phyloP scores from a whole-genome alignment of 371 early-diverging fungal genomes.

The Mucor plumbeus region DNA sequence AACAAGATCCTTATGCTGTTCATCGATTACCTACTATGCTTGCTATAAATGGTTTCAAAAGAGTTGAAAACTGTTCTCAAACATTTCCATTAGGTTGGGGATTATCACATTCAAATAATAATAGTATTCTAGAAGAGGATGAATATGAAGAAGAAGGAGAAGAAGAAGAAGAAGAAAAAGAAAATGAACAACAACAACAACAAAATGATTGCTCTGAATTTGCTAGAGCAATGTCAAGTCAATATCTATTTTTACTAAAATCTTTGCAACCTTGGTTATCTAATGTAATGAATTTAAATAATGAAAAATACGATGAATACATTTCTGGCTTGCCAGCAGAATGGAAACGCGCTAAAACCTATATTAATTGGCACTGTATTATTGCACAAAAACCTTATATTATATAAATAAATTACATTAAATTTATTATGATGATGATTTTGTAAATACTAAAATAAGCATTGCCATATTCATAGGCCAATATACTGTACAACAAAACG shows the following conservation, averaged over 20 bases:
- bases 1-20: constrained; percentile 54
- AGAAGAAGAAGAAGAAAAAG: constrained; percentile 12
- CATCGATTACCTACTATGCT: constrained; percentile 52
- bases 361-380: constrained; percentile 52
- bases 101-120: constrained; percentile 11
- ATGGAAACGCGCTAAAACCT: constrained; percentile 45
- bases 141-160: constrained; percentile 5
- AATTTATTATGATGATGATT: constrained; percentile 7
- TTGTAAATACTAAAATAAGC: constrained; percentile 46
- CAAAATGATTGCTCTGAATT: constrained; percentile 29
- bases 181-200: neutral
- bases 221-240: constrained; percentile 41
- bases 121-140: constrained; percentile 10
- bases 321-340: constrained; percentile 42
- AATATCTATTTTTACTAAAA: constrained; percentile 38
- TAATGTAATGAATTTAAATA: constrained; percentile 32
- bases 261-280: constrained; percentile 50
- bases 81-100: constrained; percentile 54
- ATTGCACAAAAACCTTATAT: constrained; percentile 49
- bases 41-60: constrained; percentile 42
- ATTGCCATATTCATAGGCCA: constrained; percentile 74
- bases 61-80: constrained; percentile 41
- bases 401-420: neutral
- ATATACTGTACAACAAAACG: constrained; percentile 62
- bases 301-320: constrained; percentile 37